Evolutionary conservation across 2,329 filamentous ascomycete species (phyloP), one percentile per base, ranked within the genome.

Genomic region (Juglanconis sp.): DNA sequence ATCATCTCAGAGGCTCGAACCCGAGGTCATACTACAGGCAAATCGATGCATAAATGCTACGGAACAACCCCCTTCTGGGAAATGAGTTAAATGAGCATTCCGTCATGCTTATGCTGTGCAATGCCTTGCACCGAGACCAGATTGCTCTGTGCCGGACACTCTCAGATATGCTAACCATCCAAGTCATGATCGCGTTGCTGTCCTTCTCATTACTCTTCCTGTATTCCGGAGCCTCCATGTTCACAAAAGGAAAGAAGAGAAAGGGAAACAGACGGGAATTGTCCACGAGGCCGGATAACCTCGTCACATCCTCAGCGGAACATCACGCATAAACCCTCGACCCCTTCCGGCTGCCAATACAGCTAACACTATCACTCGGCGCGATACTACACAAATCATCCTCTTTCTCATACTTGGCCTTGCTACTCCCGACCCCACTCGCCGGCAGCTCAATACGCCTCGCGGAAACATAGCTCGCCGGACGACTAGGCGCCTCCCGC

Each of bases 361-460:
- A 84, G 68, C 83, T 86, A 59, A 87, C 85, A 67, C 84, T 87
- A 68, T 87, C 85, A 66, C 79, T 81, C 1, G 85, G 85, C 48
- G 79, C 82, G 40, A 87, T 74, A 65, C 82, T 86, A 53, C 76
- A 78, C 55, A 73, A 71, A 64, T 85, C 82, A 44, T 81, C 78
- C 9, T 81, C 77, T 30, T 6, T 7, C 70, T 75, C 77, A 46
- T 71, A 68, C 46, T 61, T 61, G 8, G 72, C 73, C 42, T 75
- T 71, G 54, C 76, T 77, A 60, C 73, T 76, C 10, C 78, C 77
- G 4, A 72, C 70, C 3, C 70, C 71, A 57, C 79, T 81, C 30
- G 68, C 67, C 1, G 80, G 77, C 31, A 79, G 68, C n/a, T 75
- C 69, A 15, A 77, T 67, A 30, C 75, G 64, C 32, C 71, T 72